These are phyloP conservation scores for Patellifolia procumbens DNA, from an alignment of 179 eudicot species.

Conservation along the genomic window DNA sequence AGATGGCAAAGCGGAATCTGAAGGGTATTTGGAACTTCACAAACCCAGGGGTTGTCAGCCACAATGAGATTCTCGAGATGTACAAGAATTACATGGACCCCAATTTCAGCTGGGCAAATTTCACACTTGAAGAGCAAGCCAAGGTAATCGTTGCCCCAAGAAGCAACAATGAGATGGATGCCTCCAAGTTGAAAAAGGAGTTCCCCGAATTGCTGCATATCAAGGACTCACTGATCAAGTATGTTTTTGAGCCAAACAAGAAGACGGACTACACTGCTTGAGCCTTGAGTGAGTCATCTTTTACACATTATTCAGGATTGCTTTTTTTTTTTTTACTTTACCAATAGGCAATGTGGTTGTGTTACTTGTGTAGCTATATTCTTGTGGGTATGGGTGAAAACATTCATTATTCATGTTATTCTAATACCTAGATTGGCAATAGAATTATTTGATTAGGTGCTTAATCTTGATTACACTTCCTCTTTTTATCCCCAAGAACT, in stretches of 20 bases:
- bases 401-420: constrained; percentile 15
- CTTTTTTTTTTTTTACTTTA: too few relatives aligned
- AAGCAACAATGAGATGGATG: constrained; percentile 85
- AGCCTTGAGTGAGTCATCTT: constrained; percentile 5
- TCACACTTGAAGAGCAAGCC: constrained; percentile 88
- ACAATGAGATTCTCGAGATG: constrained; percentile 84
- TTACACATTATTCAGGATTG: constrained; percentile 27
- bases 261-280: constrained; percentile 46
- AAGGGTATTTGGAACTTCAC: constrained; percentile 88
- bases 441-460: constrained; percentile 25
- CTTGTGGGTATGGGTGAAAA: too few relatives aligned
- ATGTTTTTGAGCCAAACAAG: constrained; percentile 82
- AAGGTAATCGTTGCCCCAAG: constrained; percentile 83
- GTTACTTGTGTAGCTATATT: constrained; percentile 21
- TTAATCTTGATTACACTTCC: constrained; percentile 7
- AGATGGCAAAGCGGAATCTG: constrained; percentile 82
- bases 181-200: constrained; percentile 70
- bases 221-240: constrained; percentile 80
- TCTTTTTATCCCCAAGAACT: constrained; percentile 8
- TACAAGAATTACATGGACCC: constrained; percentile 80
- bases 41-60: constrained; percentile 82
- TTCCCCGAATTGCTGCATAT: constrained; percentile 73
- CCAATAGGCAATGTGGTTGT: constrained; percentile 18
- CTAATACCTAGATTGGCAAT: constrained; percentile 17
- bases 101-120: constrained; percentile 58